phyloP scores from a whole-genome alignment of 441 rosid genomes.

The Mallotus repandus region DNA sequence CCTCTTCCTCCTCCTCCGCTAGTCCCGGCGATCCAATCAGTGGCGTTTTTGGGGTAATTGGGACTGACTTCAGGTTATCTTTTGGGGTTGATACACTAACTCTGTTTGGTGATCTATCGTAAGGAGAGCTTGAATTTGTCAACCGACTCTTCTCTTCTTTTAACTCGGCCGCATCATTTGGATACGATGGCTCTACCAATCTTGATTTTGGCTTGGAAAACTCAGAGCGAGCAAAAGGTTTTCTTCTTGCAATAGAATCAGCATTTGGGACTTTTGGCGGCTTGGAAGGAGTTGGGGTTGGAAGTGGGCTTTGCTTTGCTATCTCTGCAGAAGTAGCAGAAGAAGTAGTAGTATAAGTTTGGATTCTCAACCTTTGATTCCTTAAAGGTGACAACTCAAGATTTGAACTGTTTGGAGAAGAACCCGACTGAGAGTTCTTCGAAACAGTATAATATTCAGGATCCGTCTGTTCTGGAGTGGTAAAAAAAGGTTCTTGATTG shows the following conservation, averaged over 20 bases:
- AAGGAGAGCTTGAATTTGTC: conserved; percentile 28
- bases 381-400: conserved; percentile 19
- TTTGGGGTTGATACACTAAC: conserved; percentile 19
- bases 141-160: conserved; percentile 29
- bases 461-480: neutral
- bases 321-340: conserved; percentile 24
- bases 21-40: conserved; percentile 28
- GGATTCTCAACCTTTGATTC: conserved; percentile 13
- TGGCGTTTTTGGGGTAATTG: conserved; percentile 57
- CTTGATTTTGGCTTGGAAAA: conserved; percentile 57
- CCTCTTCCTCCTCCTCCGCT: conserved; percentile 45
- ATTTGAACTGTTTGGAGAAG: conserved; percentile 19
- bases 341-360: conserved; percentile 18
- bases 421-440: conserved; percentile 17
- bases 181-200: conserved; percentile 41
- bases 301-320: conserved; percentile 14
- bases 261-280: conserved; percentile 34
- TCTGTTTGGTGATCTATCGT: conserved; percentile 24
- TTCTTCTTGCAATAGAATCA: conserved; percentile 26
- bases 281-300: conserved; percentile 24
- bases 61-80: conserved; percentile 31
- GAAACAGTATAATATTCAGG: conserved; percentile 4
- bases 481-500: conserved; percentile 8
- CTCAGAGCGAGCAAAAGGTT: conserved; percentile 31
- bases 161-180: conserved; percentile 26